Base-by-base conservation (phyloP, 2,329 filamentous ascomycete genomes). In the Diaporthe velutina region DNA sequence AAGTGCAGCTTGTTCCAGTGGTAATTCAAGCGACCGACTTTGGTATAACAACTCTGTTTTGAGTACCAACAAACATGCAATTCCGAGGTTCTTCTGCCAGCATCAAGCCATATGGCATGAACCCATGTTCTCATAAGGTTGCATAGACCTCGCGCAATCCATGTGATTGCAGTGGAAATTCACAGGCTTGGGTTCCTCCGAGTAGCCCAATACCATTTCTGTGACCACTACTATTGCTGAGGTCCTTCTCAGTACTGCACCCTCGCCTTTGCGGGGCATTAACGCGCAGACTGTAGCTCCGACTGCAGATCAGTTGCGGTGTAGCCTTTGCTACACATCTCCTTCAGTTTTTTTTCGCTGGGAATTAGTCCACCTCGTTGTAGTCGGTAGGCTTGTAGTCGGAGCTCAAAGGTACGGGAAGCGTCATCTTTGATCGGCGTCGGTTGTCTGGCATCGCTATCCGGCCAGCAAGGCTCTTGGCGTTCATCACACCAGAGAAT, bases 391-490 rank as follows among this genome's bases (percentile, higher is more conserved):
- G 45, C 45, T 38, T 68, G 48, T 19, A 2, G 45, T 68, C 64
- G 9, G 7, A 19, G 22, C 22, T 61, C 33, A 42, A 2, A 12
- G 45, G 45, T 33, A 61, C 70, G 7, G 70, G 58, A 4, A 72
- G 70, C 13, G 57, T 64, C 57, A 72, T 33, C n/a, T 8, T 35
- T 6, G 57, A 45, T 15, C 70, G 57, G 33, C 57, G 67, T 55
- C 40, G 45, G 19, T 66, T 42, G 13, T 42, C 70, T 40, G 68
- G 55, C 30, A 76, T 13, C 22, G 72, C 64, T 52, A 74, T 70
- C 35, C 75, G 73, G 15, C 75, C 75, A 42, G 75, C 75, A 10
- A 76, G 71, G 54, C 73, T 74, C 68, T 71, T 76, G 15, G 54
- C 60, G 45, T 45, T 54, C 17, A 57, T 64, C 35, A 68, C 70